Evolutionary conservation across 2,329 filamentous ascomycete species (phyloP), one percentile per base, ranked within the genome.

Genomic region (Metarhizium rileyi): DNA sequence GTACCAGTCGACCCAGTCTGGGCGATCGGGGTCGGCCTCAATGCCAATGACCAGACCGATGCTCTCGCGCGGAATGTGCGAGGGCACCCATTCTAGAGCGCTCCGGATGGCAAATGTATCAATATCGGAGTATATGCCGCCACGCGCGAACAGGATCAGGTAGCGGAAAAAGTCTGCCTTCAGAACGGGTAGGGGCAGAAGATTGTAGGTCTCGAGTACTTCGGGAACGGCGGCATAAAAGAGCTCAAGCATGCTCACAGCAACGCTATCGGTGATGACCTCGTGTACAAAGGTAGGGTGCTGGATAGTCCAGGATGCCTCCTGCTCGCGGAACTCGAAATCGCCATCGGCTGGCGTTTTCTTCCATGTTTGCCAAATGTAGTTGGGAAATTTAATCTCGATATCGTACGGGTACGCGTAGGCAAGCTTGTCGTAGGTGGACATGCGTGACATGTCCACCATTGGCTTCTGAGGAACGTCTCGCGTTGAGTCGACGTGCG

Each of bases 291-390:
- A 98, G 22, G 83, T 84, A 0, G 90, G 91, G 66, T 98, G 90
- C 60, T 85, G 72, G 57, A 87, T 77, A 8, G 87, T 85, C 93
- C 93, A 98, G 53, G 86, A 90, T 14, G 88, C 87, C 70, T 97
- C 93, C 52, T 89, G 78, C 44, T 86, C 81, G 53, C 90, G 83
- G 63, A 95, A 90, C 20, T 74, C 70, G 63, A 98, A 98, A 53
- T 87, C 76, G 46, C 80, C 75, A 22, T 88, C 86, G 1, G 83
- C 78, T 0, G 91, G 90, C 1, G 82, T 87, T 61, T 81, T 84
- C 67, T 94, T 96, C 93, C 93, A 98, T 14, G 93, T 98, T 75
- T 98, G 93, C 93, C 93, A 98, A 63, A 98, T 94, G 73, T 95
- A 97, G 50, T 90, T 90, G 3, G 93, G 93, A 66, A 97, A 97